Evolutionary conservation across 1,284 basidiomycete species (phyloP), one percentile per base, ranked within the genome.

Genomic region (Sparassis latifolia): DNA sequence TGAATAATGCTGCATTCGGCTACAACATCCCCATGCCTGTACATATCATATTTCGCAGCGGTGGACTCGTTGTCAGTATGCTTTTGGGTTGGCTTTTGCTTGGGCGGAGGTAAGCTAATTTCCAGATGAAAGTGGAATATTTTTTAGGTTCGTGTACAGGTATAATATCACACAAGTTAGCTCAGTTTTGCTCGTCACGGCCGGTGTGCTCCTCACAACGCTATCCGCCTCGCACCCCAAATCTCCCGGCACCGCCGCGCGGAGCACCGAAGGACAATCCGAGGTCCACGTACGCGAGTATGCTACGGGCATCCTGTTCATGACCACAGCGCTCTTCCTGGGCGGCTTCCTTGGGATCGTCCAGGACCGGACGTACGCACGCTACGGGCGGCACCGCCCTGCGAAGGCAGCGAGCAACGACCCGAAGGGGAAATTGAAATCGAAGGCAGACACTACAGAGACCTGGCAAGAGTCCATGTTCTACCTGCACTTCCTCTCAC

Each of bases 21-120:
- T 93, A 82, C 61, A 69, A 79, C 52, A 88, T 97, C 51, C 93
- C 94, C 10, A 91, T 97, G 81, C 73, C 90, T 0, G 87, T 97
- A 1, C 94, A 97, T 66, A 97, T 97, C 65, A 90, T 97, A 52
- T 97, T 97, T 63, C 77, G 94, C 37, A 92, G 89, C 58, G 93
- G 90, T 1, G 94, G 93, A n/a, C 69, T 92, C 61, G 77, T 88
- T n/a, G 69, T 91, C 44, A 89, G 85, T 60, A 83, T 93, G 79
- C 41, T 86, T 6, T 71, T 92, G 51, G 91, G 89, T 0, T 85
- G 78, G 74, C 45, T 83, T 1, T 55, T 90, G 10, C 73, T 72
- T 2, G 73, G 77, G 3, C 85, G 80, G 62, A 74, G 70, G 82
- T 82, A 59, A 48, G 74, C 35, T 37, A 37, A 37, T 7, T 6